Evolutionary conservation across 192 early-diverging fungal species (phyloP).

Genomic region (Spizellomyces sp.): DNA sequence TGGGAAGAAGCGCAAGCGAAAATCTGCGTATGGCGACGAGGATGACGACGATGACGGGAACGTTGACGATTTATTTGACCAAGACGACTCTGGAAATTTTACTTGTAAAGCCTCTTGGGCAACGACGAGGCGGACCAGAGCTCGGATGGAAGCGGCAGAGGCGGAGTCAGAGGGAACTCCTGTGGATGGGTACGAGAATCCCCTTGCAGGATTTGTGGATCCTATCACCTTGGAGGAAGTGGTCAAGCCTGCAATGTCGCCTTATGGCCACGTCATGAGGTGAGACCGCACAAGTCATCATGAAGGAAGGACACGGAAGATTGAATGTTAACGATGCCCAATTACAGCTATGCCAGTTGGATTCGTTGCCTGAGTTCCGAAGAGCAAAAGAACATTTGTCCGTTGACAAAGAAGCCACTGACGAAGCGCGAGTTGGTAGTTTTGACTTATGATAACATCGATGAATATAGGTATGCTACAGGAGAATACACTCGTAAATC

Average conservation of each 20-base stretch:
- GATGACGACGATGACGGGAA: constrained; percentile 65
- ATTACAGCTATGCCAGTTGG: constrained; percentile 47
- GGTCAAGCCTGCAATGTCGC: constrained; percentile 90
- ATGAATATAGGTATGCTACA: constrained; percentile 36
- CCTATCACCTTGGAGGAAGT: constrained; percentile 93
- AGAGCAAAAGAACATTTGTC: constrained; percentile 85
- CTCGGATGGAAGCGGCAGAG: constrained; percentile 40
- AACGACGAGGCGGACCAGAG: constrained; percentile 62
- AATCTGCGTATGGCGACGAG: constrained; percentile 52
- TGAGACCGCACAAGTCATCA: constrained; percentile 1
- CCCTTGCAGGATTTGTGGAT: constrained; percentile 88
- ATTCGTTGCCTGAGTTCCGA: constrained; percentile 77
- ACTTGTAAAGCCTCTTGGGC: constrained; percentile 60
- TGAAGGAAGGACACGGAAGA: not conserved
- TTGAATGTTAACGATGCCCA: not conserved
- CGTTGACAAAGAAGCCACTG: constrained; percentile 90
- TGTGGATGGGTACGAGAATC: constrained; percentile 65
- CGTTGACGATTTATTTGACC: constrained; percentile 46
- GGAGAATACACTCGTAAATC: not conserved
- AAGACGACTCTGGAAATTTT: constrained; percentile 67
- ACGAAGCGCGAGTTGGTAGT: constrained; percentile 85
- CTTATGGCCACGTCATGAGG: constrained; percentile 72
- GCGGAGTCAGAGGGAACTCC: constrained; percentile 39
- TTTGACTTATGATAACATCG: constrained; percentile 49
- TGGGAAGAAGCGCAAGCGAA: constrained; percentile 53